Evolutionary conservation across 208 protist genomes (phyloP).

Genomic region (Leishmania aethiopica): DNA sequence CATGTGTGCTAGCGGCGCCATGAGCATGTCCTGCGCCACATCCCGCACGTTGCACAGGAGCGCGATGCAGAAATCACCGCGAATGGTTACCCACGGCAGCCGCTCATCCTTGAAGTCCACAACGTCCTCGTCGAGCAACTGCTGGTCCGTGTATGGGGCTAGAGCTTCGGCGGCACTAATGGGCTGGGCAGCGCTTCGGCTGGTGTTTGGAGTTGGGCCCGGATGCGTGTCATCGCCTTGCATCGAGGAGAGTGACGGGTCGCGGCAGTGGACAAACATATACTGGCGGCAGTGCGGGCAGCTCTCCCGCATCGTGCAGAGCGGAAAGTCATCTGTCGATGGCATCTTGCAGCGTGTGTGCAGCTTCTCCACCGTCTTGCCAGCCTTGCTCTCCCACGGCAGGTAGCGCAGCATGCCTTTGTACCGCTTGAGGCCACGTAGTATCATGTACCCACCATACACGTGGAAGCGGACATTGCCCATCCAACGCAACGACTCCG

Average conservation of each 20-base stretch:
- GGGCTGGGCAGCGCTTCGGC: not conserved
- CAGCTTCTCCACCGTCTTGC: constrained; percentile 67
- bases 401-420: constrained; percentile 68
- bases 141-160: constrained; percentile 30
- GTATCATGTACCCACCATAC: constrained; percentile 64
- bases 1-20: constrained; percentile 78
- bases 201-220: constrained; percentile 7
- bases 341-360: constrained; percentile 46
- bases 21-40: constrained; percentile 74
- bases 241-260: constrained; percentile 9
- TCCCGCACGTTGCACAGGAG: constrained; percentile 77
- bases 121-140: constrained; percentile 47
- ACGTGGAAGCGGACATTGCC: constrained; percentile 81
- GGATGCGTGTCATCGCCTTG: constrained; percentile 15
- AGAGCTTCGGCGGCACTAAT: constrained; percentile 20
- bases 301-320: constrained; percentile 61
- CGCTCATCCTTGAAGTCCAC: constrained; percentile 70
- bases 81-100: constrained; percentile 80
- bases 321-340: constrained; percentile 37
- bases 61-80: constrained; percentile 60
- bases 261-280: constrained; percentile 14
- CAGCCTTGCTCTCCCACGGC: constrained; percentile 56
- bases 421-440: constrained; percentile 66
- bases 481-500: constrained; percentile 87
- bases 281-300: constrained; percentile 74